phyloP scores from a whole-genome alignment of 371 early-diverging fungal species.

The Sporodiniella umbellata region DNA sequence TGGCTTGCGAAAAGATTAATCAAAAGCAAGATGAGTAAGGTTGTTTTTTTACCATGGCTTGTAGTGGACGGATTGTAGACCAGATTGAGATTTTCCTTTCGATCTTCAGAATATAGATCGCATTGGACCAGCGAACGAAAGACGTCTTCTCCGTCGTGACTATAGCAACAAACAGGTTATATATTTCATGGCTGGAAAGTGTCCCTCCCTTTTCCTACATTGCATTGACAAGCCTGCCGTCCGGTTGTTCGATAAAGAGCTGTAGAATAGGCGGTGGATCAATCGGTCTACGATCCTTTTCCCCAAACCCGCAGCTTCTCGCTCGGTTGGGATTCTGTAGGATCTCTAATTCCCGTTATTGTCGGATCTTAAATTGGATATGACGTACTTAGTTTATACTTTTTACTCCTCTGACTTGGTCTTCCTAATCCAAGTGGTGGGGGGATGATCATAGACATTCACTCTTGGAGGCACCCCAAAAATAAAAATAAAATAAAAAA shows the following conservation, averaged over 20 bases:
- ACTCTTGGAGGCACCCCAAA: too few relatives aligned
- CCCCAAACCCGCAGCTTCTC: conserved; percentile 54
- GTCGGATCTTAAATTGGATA: neutral
- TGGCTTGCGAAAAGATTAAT: neutral
- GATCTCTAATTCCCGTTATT: conserved; percentile 9
- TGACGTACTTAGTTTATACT: conserved; percentile 22
- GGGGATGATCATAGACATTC: conserved; percentile 11
- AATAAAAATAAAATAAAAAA: too few relatives aligned
- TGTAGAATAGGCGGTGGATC: conserved; percentile 35
- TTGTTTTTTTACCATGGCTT: neutral
- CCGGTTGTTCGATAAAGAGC: conserved; percentile 29
- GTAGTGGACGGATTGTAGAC: conserved; percentile 32
- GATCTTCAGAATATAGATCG: conserved; percentile 27
- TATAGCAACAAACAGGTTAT: neutral
- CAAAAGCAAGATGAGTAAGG: too few relatives aligned
- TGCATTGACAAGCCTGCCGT: conserved; percentile 26
- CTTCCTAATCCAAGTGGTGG: conserved; percentile 29
- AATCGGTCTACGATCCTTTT: conserved; percentile 31
- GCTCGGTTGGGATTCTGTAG: conserved; percentile 63
- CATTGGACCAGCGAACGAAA: conserved; percentile 26
- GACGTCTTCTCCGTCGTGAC: conserved; percentile 14
- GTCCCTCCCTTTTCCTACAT: conserved; percentile 7
- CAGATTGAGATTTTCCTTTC: conserved; percentile 15
- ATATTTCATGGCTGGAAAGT: neutral
- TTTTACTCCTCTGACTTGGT: conserved; percentile 24